Conservation (phyloP, 1,284 basidiomycete genomes). For the Marasmius fiardii region DNA sequence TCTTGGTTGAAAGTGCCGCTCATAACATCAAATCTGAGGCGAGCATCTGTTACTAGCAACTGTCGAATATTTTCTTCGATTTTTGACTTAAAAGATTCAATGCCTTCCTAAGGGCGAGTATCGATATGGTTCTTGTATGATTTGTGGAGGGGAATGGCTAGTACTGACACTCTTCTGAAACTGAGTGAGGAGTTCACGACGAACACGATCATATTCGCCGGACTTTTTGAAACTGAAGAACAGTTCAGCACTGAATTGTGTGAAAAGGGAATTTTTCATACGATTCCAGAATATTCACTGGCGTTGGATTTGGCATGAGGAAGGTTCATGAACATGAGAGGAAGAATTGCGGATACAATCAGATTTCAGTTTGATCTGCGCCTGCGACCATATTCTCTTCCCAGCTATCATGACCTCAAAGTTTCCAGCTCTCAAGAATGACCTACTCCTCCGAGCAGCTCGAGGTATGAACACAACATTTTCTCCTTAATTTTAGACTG, state of each 20-base stretch:
- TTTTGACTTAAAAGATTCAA: constrained; percentile 41
- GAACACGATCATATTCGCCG: constrained; percentile 72
- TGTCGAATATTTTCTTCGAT: constrained; percentile 61
- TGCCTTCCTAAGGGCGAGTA: constrained; percentile 9
- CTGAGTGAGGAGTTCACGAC: constrained; percentile 59
- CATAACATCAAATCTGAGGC: constrained; percentile 32
- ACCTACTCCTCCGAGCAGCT: constrained; percentile 88
- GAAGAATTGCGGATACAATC: not conserved
- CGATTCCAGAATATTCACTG: constrained; percentile 13
- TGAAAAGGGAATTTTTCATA: not conserved
- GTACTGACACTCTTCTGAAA: constrained; percentile 60
- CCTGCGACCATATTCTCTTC: not conserved
- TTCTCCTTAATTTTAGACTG: constrained; percentile 1
- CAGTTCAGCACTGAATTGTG: not conserved
- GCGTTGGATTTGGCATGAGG: constrained; percentile 12
- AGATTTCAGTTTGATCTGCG: not conserved
- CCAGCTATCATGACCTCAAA: constrained; percentile 24
- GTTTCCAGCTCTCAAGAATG: constrained; percentile 84
- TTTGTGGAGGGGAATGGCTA: not conserved
- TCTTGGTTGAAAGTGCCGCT: constrained; percentile 45
- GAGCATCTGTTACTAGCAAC: constrained; percentile 45
- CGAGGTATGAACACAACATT: constrained; percentile 43
- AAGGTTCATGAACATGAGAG: not conserved
- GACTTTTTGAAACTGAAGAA: constrained; percentile 68
- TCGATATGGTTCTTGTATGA: constrained; percentile 3